Conservation (phyloP, 192 early-diverging fungal genomes). For the Coemansia interrupta region DNA sequence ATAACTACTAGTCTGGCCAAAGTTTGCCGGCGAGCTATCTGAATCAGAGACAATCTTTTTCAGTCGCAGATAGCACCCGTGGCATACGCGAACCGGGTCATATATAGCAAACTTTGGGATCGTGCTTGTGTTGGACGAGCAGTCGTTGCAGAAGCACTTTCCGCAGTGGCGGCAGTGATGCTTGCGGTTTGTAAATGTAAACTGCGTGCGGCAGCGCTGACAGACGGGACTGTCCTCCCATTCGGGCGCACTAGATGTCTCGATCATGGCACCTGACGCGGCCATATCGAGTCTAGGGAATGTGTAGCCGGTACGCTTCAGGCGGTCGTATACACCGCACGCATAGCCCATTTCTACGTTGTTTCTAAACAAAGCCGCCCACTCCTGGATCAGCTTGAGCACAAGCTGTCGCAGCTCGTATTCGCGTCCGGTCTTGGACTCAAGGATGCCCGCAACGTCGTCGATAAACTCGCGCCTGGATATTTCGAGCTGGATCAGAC, state of each 20-base stretch:
- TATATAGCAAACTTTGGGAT: slow-evolving; percentile 85
- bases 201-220: slow-evolving; percentile 86
- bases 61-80: slow-evolving; percentile 81
- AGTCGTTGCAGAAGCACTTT: slow-evolving; percentile 85
- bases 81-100: slow-evolving; percentile 91
- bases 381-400: slow-evolving; percentile 79
- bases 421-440: slow-evolving; percentile 59
- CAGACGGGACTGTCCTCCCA: slow-evolving; percentile 95
- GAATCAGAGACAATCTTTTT: slow-evolving; percentile 54
- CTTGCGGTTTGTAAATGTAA: slow-evolving; percentile 94
- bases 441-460: slow-evolving; percentile 62
- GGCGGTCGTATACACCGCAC: slow-evolving; percentile 70
- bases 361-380: slow-evolving; percentile 77
- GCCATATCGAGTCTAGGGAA: slow-evolving; percentile 72
- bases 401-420: slow-evolving; percentile 73
- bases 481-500: slow-evolving; percentile 80
- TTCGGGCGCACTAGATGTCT: slow-evolving; percentile 89
- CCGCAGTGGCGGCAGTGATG: slow-evolving; percentile 99
- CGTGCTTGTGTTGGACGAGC: slow-evolving; percentile 82
- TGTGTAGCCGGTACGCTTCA: slow-evolving; percentile 66
- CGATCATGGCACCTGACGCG: slow-evolving; percentile 67
- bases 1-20: neutral
- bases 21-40: slow-evolving; percentile 8
- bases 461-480: slow-evolving; percentile 89
- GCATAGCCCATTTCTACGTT: slow-evolving; percentile 80